Conservation (phyloP, 352 stramenopile species). For the Bremia lactucae region DNA sequence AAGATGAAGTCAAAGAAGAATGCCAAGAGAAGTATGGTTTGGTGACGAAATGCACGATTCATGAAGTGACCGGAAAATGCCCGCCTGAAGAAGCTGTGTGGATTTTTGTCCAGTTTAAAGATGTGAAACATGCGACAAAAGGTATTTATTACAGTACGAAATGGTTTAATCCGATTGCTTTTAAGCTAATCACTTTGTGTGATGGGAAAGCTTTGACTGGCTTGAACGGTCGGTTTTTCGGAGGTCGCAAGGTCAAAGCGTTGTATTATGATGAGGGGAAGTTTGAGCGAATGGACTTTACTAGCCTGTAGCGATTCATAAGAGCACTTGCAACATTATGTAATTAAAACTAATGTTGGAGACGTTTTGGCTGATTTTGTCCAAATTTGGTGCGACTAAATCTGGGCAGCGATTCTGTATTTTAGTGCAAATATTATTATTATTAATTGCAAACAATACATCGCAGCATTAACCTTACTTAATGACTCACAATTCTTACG, state of each 20-base stretch:
- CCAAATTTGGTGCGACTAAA: too few relatives aligned
- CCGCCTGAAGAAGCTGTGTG: conserved; percentile 66
- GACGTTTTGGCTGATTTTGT: conserved; percentile 1
- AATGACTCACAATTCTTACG: too few relatives aligned
- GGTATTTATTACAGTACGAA: conserved; percentile 22
- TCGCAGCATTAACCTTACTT: too few relatives aligned
- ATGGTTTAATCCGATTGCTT: too few relatives aligned
- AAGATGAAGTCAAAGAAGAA: conserved; percentile 84
- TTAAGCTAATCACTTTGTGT: background rate
- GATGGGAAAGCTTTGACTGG: conserved; percentile 45
- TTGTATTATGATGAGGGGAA: conserved; percentile 73
- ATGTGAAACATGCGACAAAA: conserved; percentile 60
- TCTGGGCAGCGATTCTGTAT: too few relatives aligned
- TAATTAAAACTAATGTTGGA: conserved; percentile 8
- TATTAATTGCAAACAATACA: too few relatives aligned
- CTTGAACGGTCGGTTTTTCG: conserved; percentile 85
- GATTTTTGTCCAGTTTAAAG: conserved; percentile 84
- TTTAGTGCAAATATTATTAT: too few relatives aligned
- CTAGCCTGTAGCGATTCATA: conserved; percentile 17
- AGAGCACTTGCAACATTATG: conserved; percentile 1
- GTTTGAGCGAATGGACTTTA: conserved; percentile 59
- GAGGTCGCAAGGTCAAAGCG: conserved; percentile 74
- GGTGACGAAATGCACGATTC: conserved; percentile 68
- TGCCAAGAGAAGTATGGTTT: conserved; percentile 74
- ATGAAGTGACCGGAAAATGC: conserved; percentile 42